A percentile compares a stretch with the other conserved stretches of the same genome.
These are phyloP conservation scores for Trichoderma citrinoviride DNA, from an alignment of 2,329 filamentous ascomycete species.

Conservation along the genomic window DNA sequence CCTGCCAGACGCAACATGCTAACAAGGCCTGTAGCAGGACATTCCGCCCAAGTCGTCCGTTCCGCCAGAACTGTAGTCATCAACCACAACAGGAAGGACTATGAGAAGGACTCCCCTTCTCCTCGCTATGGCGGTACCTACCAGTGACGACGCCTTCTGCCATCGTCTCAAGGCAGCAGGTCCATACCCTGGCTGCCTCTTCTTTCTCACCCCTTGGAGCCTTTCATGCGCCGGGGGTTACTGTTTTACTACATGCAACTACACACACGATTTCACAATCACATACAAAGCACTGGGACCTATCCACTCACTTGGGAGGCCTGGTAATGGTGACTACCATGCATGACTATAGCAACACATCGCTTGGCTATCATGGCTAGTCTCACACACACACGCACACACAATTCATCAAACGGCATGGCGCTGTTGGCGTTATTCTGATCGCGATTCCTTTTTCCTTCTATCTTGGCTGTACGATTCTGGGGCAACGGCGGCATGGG, in stretches of 20 bases:
- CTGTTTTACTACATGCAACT: neutral
- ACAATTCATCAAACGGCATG: neutral
- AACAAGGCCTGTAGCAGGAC: slow-evolving; percentile 28
- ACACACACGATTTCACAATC: neutral
- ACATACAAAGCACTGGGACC: neutral
- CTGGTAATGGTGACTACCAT: neutral
- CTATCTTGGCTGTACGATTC: neutral
- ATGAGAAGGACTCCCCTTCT: slow-evolving; percentile 34
- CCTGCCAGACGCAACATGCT: slow-evolving; percentile 7
- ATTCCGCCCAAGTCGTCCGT: slow-evolving; percentile 28
- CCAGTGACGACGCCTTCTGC: neutral
- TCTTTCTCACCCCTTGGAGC: neutral
- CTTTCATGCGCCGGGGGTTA: neutral
- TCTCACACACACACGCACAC: neutral
- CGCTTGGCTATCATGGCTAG: neutral
- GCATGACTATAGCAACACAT: neutral
- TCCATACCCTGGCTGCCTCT: neutral
- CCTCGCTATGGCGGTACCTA: slow-evolving; percentile 28
- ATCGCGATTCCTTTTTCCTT: neutral
- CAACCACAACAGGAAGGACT: slow-evolving; percentile 34
- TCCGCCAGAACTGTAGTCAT: slow-evolving; percentile 32
- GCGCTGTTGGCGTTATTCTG: slow-evolving; percentile 4
- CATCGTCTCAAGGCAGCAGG: neutral
- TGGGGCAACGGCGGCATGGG: neutral
- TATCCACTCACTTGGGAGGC: neutral